Evolutionary conservation across 78 protist species (phyloP).

Genomic region (Dictyostelium firmibasis): DNA sequence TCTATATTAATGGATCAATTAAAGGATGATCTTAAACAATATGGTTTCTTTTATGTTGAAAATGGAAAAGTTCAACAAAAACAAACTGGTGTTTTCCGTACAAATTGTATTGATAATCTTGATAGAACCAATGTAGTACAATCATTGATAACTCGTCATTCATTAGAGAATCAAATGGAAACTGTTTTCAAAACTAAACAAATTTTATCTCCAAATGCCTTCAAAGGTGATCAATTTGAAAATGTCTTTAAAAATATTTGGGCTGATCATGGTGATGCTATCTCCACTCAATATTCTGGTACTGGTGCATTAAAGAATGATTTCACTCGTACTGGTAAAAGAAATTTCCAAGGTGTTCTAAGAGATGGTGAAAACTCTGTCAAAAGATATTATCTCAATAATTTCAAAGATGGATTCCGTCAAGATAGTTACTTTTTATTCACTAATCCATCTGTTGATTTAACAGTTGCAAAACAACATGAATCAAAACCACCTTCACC

Average conservation of each 20-base stretch:
- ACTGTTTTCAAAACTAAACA: not conserved
- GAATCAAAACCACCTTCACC: conserved; percentile 27
- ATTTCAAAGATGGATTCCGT: conserved; percentile 76
- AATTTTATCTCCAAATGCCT: not conserved
- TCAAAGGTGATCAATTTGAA: not conserved
- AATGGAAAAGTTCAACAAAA: not conserved
- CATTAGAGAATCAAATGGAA: conserved; percentile 35
- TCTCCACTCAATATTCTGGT: conserved; percentile 77
- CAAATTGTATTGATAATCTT: conserved; percentile 96
- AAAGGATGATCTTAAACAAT: not conserved
- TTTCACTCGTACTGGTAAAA: conserved; percentile 77
- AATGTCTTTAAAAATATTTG: conserved; percentile 47
- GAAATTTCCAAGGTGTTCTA: conserved; percentile 39
- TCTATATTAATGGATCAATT: conserved; percentile 51
- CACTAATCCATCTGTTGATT: not conserved
- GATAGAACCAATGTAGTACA: conserved; percentile 98
- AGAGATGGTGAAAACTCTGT: conserved; percentile 75
- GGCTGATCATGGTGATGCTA: conserved; percentile 83
- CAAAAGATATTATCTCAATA: conserved; percentile 62
- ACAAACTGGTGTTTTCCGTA: conserved; percentile 90
- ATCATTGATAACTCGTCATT: conserved; percentile 47
- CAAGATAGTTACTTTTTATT: conserved; percentile 32
- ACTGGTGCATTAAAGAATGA: conserved; percentile 86
- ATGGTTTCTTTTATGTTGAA: conserved; percentile 8
- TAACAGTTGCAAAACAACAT: not conserved